Conservation (phyloP, 2,329 filamentous ascomycete species). For the Diplodia intermedia region DNA sequence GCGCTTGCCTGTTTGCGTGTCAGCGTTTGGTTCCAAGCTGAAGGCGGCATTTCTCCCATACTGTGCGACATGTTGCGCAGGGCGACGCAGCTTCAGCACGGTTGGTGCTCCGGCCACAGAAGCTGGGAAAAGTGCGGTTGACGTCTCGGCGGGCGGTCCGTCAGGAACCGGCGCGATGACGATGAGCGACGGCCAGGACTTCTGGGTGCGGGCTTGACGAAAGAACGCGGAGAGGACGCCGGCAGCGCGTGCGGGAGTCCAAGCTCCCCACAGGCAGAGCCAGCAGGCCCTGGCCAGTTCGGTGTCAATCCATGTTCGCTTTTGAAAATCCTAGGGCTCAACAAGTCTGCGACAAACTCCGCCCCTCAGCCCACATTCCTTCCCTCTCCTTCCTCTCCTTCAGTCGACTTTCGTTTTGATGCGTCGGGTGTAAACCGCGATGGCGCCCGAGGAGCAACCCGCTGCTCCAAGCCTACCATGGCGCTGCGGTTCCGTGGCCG, state of each 20-base stretch:
- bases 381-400: slow-evolving; percentile 2
- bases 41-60: slow-evolving; percentile 42
- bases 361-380: slow-evolving; percentile 12
- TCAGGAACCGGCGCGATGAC: slow-evolving; percentile 24
- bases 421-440: slow-evolving; percentile 43
- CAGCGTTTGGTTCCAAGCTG: neutral
- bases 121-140: neutral
- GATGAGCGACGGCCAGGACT: slow-evolving; percentile 20
- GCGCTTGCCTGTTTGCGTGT: slow-evolving; percentile 64
- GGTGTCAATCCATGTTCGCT: slow-evolving; percentile 1
- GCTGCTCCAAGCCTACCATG: slow-evolving; percentile 68
- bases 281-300: slow-evolving; percentile 7
- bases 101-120: neutral
- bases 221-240: slow-evolving; percentile 21
- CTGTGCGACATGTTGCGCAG: slow-evolving; percentile 57
- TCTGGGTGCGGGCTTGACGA: neutral
- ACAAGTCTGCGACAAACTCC: slow-evolving; percentile 20
- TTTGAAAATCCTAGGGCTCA: slow-evolving; percentile 23
- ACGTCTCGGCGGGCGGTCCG: neutral
- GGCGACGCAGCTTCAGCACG: neutral
- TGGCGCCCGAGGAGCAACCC: slow-evolving; percentile 50
- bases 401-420: neutral
- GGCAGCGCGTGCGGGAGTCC: slow-evolving; percentile 22
- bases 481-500: slow-evolving; percentile 74
- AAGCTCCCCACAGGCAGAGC: slow-evolving; percentile 27